Evolutionary conservation across 768 basidiomycete species (phyloP).

Genomic region (Imleria badia): DNA sequence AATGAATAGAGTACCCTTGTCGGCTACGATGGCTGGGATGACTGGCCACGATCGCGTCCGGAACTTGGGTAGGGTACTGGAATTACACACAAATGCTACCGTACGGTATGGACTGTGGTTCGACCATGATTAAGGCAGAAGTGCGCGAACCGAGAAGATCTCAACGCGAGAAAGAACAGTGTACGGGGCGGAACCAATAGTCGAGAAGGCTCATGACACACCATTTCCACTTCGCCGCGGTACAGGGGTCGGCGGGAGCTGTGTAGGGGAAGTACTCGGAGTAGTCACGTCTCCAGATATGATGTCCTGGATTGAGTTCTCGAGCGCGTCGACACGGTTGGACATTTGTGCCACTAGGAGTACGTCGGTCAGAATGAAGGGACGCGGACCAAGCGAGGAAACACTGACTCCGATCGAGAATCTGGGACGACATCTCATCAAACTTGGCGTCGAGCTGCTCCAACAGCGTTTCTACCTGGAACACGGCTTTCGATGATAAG

Average conservation of each 20-base stretch:
- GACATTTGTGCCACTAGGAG: slow-evolving; percentile 89
- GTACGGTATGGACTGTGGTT: slow-evolving; percentile 9
- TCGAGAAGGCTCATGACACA: slow-evolving; percentile 15
- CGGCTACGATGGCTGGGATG: background rate
- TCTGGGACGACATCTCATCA: slow-evolving; percentile 90
- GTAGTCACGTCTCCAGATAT: slow-evolving; percentile 68
- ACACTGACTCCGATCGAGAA: slow-evolving; percentile 76
- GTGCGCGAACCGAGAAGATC: slow-evolving; percentile 7
- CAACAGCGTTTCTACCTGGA: slow-evolving; percentile 82
- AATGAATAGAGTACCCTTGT: background rate
- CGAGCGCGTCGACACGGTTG: slow-evolving; percentile 82
- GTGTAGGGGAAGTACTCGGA: slow-evolving; percentile 58
- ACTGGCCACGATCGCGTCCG: background rate
- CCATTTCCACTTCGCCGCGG: slow-evolving; percentile 46
- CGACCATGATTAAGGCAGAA: slow-evolving; percentile 19
- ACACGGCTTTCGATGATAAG: slow-evolving; percentile 1
- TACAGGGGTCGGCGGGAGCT: slow-evolving; percentile 31
- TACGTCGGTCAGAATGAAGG: slow-evolving; percentile 7
- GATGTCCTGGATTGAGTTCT: slow-evolving; percentile 89
- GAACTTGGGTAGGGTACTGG: background rate
- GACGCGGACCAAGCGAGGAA: slow-evolving; percentile 2
- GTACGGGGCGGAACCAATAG: slow-evolving; percentile 10
- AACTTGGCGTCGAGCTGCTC: slow-evolving; percentile 90
- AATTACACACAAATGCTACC: slow-evolving; percentile 15
- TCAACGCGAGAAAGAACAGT: slow-evolving; percentile 13